Conservation (phyloP, 345 rosid genomes). For the Raphanus raphanistrum region DNA sequence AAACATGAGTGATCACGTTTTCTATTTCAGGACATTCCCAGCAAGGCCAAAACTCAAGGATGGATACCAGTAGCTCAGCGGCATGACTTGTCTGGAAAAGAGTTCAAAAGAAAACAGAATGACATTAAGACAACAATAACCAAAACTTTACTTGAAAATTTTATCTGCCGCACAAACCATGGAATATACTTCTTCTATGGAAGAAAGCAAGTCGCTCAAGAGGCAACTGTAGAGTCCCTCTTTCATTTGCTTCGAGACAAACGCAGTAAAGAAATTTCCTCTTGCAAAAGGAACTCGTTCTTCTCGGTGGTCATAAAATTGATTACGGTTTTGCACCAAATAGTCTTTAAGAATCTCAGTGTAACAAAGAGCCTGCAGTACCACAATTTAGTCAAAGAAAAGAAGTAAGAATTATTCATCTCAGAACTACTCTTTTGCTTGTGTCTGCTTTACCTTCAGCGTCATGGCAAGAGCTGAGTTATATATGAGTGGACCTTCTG, state of each 20-base stretch:
- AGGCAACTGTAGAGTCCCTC: constrained; percentile 15
- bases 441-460: constrained; percentile 18
- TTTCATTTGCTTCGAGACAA: not conserved
- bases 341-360: constrained; percentile 2
- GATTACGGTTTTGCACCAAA: not conserved
- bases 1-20: not conserved
- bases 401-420: not conserved
- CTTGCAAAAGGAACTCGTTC: constrained; percentile 12
- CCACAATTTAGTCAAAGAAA: not conserved
- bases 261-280: constrained; percentile 12
- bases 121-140: not conserved
- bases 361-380: constrained; percentile 29
- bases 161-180: constrained; percentile 17
- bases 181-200: not conserved
- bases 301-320: not conserved
- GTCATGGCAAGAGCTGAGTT: constrained; percentile 24
- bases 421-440: not conserved
- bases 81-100: constrained; percentile 18
- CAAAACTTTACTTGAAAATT: not conserved
- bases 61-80: constrained; percentile 7
- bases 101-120: not conserved
- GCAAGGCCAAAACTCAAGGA: constrained; percentile 26
- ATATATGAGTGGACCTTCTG: constrained; percentile 1
- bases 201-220: constrained; percentile 9
- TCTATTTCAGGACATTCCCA: constrained; percentile 11